phyloP scores from a whole-genome alignment of 148 eudicot species.

The Pouteria glomerata region DNA sequence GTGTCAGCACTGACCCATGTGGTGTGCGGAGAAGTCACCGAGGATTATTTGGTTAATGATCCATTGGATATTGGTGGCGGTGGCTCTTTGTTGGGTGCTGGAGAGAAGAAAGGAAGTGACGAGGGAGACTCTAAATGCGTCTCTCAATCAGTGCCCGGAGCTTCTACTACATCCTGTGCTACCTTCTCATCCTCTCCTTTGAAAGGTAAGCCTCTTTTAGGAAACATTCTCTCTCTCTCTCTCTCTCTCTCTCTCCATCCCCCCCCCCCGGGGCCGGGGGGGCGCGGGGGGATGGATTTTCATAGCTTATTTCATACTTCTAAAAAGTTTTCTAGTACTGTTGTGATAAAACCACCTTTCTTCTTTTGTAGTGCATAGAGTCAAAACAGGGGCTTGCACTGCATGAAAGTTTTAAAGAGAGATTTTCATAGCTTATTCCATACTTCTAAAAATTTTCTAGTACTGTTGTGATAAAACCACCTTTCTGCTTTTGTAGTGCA shows the following conservation, averaged over 20 bases:
- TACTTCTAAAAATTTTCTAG: no score
- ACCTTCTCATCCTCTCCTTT: not conserved
- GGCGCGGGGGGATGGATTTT: no score
- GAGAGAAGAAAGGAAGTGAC: slow-evolving; percentile 35
- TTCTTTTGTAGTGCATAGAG: no score
- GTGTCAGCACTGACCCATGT: slow-evolving; percentile 70
- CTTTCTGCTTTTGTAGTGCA: no score
- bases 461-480: no score
- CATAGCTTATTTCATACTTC: no score
- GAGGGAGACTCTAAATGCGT: slow-evolving; percentile 7
- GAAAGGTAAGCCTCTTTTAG: slow-evolving; percentile 8
- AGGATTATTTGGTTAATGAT: not conserved
- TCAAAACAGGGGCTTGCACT: no score
- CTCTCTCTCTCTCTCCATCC: not conserved
- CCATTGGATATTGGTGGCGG: not conserved
- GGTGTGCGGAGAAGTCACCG: slow-evolving; percentile 34
- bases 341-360: no score
- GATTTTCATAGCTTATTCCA: no score
- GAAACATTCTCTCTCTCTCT: not conserved
- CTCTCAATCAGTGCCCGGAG: slow-evolving; percentile 1
- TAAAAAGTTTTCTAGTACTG: no score
- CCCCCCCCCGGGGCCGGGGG: no score
- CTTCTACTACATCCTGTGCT: not conserved
- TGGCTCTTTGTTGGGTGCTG: slow-evolving; percentile 6
- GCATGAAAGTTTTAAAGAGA: no score